A percentile compares a stretch with the other conserved stretches of the same genome.
Conservation (phyloP, 2,329 filamentous ascomycete genomes). For the Aspergillus sp. region DNA sequence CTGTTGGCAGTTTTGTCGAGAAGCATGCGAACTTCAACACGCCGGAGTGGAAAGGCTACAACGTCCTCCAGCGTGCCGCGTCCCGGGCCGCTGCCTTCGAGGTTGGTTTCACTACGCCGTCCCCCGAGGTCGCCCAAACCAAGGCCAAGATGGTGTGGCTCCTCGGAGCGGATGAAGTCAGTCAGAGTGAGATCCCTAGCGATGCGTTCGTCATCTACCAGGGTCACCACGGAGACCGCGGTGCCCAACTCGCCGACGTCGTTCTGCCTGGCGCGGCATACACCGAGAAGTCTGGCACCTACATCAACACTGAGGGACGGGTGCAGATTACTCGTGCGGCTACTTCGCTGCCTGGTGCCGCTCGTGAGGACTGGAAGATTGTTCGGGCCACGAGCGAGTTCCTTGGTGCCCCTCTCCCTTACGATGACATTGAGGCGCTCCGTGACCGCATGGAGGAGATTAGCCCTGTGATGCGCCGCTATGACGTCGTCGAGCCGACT, state of each 20-base stretch:
- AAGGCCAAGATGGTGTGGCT: constrained; percentile 96
- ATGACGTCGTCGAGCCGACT: constrained; percentile 85
- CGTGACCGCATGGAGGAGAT: constrained; percentile 95
- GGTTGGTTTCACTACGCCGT: constrained; percentile 88
- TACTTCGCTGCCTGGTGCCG: constrained; percentile 81
- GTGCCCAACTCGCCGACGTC: constrained; percentile 88
- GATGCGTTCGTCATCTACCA: constrained; percentile 97
- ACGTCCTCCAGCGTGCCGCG: constrained; percentile 88
- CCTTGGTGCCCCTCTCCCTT: constrained; percentile 79
- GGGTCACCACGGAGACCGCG: constrained; percentile 93
- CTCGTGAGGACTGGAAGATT: constrained; percentile 98
- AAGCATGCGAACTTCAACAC: constrained; percentile 92
- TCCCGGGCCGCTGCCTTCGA: constrained; percentile 93
- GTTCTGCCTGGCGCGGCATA: constrained; percentile 92
- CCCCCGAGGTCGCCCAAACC: constrained; percentile 73
- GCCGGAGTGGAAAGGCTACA: constrained; percentile 94
- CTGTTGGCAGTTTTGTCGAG: constrained; percentile 83
- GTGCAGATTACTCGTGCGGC: constrained; percentile 91
- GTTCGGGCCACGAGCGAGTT: constrained; percentile 91
- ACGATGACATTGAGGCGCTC: constrained; percentile 86
- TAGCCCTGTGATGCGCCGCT: constrained; percentile 81
- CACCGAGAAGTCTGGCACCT: constrained; percentile 94
- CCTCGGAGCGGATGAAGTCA: constrained; percentile 89
- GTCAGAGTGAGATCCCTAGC: constrained; percentile 82
- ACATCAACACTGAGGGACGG: constrained; percentile 96